Evolutionary conservation across 2,329 filamentous ascomycete species (phyloP).

Genomic region (Sphaerulina musiva): DNA sequence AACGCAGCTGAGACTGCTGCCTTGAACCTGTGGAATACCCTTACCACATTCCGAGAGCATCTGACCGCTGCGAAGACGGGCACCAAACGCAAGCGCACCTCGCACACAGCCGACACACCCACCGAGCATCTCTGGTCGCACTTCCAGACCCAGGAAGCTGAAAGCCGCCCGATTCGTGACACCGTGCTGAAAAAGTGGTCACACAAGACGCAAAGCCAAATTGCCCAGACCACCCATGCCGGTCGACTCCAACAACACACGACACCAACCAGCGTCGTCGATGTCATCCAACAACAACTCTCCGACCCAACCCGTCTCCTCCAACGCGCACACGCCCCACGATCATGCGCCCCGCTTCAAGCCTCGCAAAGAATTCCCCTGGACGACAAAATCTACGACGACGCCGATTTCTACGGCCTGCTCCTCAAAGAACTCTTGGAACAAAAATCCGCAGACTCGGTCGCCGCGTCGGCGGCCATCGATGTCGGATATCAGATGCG

Average conservation of each 20-base stretch:
- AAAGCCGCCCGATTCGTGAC: constrained; percentile 56
- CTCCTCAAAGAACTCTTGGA: constrained; percentile 90
- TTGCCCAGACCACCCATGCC: constrained; percentile 50
- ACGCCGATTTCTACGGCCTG: constrained; percentile 89
- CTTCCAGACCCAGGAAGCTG: constrained; percentile 60
- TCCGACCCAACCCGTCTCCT: constrained; percentile 59
- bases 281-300: constrained; percentile 63
- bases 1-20: constrained; percentile 79
- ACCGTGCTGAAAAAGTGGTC: constrained; percentile 86
- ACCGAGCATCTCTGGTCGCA: constrained; percentile 65
- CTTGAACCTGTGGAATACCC: constrained; percentile 73
- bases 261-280: constrained; percentile 60
- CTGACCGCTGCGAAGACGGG: constrained; percentile 50
- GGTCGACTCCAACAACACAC: constrained; percentile 56
- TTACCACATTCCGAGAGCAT: constrained; percentile 61
- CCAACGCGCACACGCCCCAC: constrained; percentile 61
- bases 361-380: constrained; percentile 42
- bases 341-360: constrained; percentile 70
- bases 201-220: constrained; percentile 61
- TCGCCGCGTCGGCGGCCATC: constrained; percentile 36
- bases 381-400: constrained; percentile 70
- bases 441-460: constrained; percentile 60
- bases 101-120: constrained; percentile 50
- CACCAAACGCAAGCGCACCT: constrained; percentile 53
- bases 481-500: constrained; percentile 42